Percentiles rank a stretch among this genome's conserved stretches.
These are phyloP conservation scores for Clitoria ternatea DNA, from an alignment of 306 rosid genomes.

Conservation along the genomic window DNA sequence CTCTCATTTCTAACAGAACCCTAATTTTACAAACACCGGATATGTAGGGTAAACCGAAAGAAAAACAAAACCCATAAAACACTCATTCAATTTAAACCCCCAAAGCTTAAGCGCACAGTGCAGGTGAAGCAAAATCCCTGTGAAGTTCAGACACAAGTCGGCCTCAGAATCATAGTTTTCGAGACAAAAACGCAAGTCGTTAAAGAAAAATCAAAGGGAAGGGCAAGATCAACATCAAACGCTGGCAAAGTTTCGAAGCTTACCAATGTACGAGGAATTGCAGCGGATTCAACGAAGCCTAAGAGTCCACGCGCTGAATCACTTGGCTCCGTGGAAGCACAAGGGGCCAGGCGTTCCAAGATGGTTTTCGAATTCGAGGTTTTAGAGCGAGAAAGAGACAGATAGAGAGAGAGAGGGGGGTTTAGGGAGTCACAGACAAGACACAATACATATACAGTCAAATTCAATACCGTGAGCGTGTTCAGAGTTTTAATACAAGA, in stretches of 20 bases:
- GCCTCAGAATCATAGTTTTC: neutral
- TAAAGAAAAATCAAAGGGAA: neutral
- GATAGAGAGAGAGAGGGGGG: slow-evolving; percentile 8
- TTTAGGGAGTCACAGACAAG: slow-evolving; percentile 7
- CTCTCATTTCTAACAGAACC: slow-evolving; percentile 57
- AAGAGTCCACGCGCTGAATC: neutral
- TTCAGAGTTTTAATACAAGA: neutral
- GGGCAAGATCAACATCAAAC: slow-evolving; percentile 42
- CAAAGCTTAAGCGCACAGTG: slow-evolving; percentile 7
- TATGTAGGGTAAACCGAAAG: slow-evolving; percentile 17
- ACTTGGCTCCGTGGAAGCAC: neutral
- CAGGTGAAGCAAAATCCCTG: neutral
- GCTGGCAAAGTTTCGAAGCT: neutral
- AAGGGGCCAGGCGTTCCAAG: slow-evolving; percentile 22
- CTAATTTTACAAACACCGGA: slow-evolving; percentile 30
- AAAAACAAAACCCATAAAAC: slow-evolving; percentile 16
- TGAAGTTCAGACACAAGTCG: neutral
- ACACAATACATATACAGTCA: neutral
- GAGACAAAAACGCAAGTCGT: neutral
- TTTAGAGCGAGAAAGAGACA: slow-evolving; percentile 34
- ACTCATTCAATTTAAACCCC: slow-evolving; percentile 7
- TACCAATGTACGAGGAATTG: slow-evolving; percentile 56
- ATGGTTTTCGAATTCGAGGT: slow-evolving; percentile 22
- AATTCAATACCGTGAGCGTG: neutral
- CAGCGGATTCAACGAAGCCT: slow-evolving; percentile 20